Conservation (phyloP, 345 rosid genomes). For the Schrenkiella parvula region DNA sequence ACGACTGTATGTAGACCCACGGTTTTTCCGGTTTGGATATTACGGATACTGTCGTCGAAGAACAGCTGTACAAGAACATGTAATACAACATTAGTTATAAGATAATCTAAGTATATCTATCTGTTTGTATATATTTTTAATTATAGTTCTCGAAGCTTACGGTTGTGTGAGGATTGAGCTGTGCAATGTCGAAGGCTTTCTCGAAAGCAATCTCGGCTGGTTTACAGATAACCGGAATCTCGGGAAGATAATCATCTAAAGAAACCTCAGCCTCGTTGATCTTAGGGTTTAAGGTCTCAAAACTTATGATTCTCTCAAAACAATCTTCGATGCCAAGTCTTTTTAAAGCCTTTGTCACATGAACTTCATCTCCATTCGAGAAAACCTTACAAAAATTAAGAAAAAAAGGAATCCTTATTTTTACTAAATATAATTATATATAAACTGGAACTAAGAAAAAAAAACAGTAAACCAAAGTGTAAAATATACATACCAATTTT, state of each 20-base stretch:
- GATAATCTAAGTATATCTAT: not conserved
- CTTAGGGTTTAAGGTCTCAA: slow-evolving; percentile 75
- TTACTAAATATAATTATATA: not conserved
- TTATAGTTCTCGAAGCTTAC: slow-evolving; percentile 35
- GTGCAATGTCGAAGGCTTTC: slow-evolving; percentile 56
- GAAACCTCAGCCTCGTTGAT: slow-evolving; percentile 30
- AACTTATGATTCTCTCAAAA: slow-evolving; percentile 87
- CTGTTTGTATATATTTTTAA: not conserved
- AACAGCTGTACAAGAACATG: slow-evolving; percentile 51
- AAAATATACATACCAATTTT: slow-evolving; percentile 53
- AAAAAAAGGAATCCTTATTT: not conserved
- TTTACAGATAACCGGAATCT: slow-evolving; percentile 70
- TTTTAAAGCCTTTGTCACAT: slow-evolving; percentile 56
- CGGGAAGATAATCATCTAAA: slow-evolving; percentile 38
- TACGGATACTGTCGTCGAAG: slow-evolving; percentile 80
- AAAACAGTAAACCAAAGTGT: not conserved
- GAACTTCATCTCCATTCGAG: slow-evolving; percentile 79
- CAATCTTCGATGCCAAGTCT: slow-evolving; percentile 85
- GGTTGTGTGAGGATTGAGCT: slow-evolving; percentile 67
- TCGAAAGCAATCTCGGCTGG: slow-evolving; percentile 66
- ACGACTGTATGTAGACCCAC: slow-evolving; percentile 71
- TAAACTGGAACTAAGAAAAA: not conserved
- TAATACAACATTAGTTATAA: not conserved
- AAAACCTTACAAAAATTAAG: slow-evolving; percentile 62
- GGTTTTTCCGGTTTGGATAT: slow-evolving; percentile 62